Evolutionary conservation across 148 eudicot species (phyloP), one percentile per base, ranked within the genome.

Genomic region (Amaranthus cruentus): DNA sequence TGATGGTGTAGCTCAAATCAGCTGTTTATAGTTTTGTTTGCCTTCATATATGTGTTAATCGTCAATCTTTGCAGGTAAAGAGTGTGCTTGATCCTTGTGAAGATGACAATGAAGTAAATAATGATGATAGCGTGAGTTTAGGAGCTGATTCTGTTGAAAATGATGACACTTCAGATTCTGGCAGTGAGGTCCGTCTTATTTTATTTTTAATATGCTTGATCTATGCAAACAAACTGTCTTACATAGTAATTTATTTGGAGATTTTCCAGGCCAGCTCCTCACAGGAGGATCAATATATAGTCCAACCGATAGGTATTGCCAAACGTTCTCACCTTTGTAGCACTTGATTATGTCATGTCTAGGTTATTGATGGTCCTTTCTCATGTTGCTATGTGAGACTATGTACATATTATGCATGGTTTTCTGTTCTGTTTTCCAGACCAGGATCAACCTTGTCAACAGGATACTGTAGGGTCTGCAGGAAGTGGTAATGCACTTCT

Each of bases 71-170:
- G 62, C 83, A 95, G 98, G 97, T 95, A 74, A 95, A 91, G 80
- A 95, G 98, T 69, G 90, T 90, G 68, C 92, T 95, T 54, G 97
- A 95, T 86, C 98, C 96, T 73, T 91, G 97, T 83, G 99, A 95
- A 76, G 92, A 90, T 79, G 97, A 90, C 58, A 85, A 88, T 78
- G 90, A 84, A 77, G 93, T 83, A 55, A 81, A 80, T 69, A 85
- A 83, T 57, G 94, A 87, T 80, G 86, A 84, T 57, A 91, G 80
- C 51, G 88, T 85, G 77, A 87, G 96, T 83, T 83, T 95, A 82
- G 97, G 92, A 74, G 92, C 81, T 80, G 97, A 88, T 84, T 90
- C 93, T 77, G 71, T 75, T 76, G 85, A 81, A 55, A 78, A 78
- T 83, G 91, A 88, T 74, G 91, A 84, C 72, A 75, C 80, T 74